phyloP scores from a whole-genome alignment of 345 rosid species.

The Rhodomyrtus tomentosa region DNA sequence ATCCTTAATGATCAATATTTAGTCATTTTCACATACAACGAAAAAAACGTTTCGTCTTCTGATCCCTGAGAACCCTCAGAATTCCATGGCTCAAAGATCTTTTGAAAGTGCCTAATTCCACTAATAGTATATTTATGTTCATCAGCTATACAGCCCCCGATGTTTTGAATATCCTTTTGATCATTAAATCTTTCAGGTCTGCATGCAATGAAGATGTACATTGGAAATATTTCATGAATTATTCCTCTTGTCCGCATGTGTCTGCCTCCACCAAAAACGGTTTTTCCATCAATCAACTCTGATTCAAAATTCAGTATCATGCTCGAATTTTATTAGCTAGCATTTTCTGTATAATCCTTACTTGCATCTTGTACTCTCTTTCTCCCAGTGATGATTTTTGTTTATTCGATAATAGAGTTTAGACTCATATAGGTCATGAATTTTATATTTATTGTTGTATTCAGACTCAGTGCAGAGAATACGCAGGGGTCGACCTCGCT shows the following conservation, averaged over 20 bases:
- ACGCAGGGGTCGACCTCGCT: no score
- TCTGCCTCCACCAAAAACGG: background rate
- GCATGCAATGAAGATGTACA: background rate
- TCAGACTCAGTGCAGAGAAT: no score
- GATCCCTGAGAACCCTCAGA: background rate
- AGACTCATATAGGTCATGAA: no score
- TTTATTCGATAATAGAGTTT: no score
- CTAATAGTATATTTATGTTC: background rate
- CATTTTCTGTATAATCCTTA: no score
- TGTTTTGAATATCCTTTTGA: background rate
- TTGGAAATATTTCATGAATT: background rate
- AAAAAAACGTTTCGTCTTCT: background rate
- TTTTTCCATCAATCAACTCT: background rate
- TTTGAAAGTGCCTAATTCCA: background rate
- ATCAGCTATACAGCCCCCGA: background rate
- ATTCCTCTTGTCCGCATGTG: background rate
- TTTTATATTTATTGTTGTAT: no score
- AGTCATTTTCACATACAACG: background rate
- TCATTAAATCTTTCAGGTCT: background rate
- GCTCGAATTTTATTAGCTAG: background rate
- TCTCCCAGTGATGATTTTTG: no score
- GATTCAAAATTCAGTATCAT: background rate
- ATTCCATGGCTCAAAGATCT: background rate
- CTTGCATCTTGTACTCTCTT: no score
- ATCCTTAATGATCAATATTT: background rate